phyloP scores from a whole-genome alignment of 331 rosid genomes.

The Malus hybrid region DNA sequence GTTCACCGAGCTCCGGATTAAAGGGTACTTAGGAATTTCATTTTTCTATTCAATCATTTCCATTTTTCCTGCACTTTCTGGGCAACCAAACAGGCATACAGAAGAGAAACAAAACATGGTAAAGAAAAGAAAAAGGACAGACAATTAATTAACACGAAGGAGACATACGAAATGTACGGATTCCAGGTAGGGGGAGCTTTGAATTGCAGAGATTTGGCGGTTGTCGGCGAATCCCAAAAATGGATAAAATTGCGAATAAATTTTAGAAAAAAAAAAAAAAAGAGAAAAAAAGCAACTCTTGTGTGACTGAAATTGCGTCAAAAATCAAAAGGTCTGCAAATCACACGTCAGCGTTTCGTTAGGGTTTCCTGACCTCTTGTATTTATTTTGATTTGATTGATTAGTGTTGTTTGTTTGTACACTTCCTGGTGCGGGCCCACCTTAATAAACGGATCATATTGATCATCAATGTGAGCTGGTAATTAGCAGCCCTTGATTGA shows the following conservation, averaged over 20 bases:
- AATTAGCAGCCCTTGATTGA: not conserved
- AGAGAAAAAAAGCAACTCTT: too few relatives aligned
- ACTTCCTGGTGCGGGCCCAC: not conserved
- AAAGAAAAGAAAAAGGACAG: not conserved
- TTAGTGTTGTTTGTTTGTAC: not conserved
- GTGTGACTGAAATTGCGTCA: not conserved
- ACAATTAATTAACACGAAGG: not conserved
- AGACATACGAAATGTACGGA: conserved; percentile 5
- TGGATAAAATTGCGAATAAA: not conserved
- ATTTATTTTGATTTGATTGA: not conserved
- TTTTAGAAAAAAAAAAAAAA: not conserved
- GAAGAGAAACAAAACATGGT: not conserved
- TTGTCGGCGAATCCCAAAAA: conserved; percentile 13
- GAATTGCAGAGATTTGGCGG: conserved; percentile 12
- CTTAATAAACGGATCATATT: not conserved
- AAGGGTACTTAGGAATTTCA: not conserved
- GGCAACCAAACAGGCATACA: not conserved
- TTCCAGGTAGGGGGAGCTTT: not conserved
- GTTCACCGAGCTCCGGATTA: not conserved
- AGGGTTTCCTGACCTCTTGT: not conserved
- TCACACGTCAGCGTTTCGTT: not conserved
- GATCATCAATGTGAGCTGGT: not conserved
- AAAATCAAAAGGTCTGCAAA: not conserved
- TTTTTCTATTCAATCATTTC: not conserved
- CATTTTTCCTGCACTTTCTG: not conserved